Conservation (phyloP, 2,329 filamentous ascomycete genomes). For the Trichoderma pleuroti region DNA sequence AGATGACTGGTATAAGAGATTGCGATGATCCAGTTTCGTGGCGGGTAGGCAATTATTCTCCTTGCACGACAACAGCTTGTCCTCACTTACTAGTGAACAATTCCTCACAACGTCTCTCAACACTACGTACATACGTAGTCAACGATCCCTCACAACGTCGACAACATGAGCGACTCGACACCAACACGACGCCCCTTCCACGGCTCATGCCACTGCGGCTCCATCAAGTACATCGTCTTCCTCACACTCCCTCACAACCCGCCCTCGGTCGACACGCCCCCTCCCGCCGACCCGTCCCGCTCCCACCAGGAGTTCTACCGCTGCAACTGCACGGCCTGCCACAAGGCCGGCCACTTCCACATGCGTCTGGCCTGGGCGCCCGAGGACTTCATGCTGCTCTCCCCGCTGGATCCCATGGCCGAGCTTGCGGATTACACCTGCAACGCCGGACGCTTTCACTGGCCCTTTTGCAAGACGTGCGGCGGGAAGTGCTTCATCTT, state of each 20-base stretch:
- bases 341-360: conserved; percentile 9
- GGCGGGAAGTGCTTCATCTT: conserved; percentile 2
- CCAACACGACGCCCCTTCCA: conserved; percentile 2
- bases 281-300: neutral
- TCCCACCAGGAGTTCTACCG: conserved; percentile 4
- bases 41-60: neutral
- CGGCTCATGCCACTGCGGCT: conserved; percentile 3
- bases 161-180: neutral
- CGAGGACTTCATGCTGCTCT: conserved; percentile 3
- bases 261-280: neutral
- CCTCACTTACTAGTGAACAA: neutral
- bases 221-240: conserved; percentile 8
- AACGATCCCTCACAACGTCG: neutral
- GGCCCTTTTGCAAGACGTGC: neutral
- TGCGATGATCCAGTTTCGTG: neutral
- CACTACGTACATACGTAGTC: too few species aligned
- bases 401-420: conserved; percentile 1
- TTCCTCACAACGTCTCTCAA: neutral
- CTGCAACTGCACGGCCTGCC: conserved; percentile 5
- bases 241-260: conserved; percentile 2
- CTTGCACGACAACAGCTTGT: neutral
- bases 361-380: neutral
- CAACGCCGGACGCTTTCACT: neutral
- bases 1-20: neutral
- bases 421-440: conserved; percentile 2